phyloP scores from a whole-genome alignment of 108 stramenopile species.

The Fistulifera pelliculosa region DNA sequence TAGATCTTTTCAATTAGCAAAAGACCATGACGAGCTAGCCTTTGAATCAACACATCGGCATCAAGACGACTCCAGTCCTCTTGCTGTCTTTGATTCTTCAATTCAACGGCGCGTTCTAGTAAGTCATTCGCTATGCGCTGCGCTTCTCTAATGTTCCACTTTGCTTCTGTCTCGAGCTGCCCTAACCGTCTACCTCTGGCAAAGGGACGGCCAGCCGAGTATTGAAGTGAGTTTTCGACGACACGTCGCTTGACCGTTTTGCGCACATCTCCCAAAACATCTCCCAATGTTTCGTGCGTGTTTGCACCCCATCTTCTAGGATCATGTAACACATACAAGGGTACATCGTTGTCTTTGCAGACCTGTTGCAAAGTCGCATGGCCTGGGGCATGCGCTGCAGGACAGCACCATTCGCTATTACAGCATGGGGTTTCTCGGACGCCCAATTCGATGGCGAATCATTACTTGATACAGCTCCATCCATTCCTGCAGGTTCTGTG shows the following conservation, averaged over 20 bases:
- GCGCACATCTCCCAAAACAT: constrained; percentile 58
- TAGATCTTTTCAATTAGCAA: no score
- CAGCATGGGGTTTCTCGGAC: constrained; percentile 80
- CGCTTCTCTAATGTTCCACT: constrained; percentile 53
- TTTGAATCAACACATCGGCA: constrained; percentile 31
- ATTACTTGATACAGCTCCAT: no score
- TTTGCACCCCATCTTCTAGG: constrained; percentile 67
- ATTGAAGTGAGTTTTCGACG: constrained; percentile 34
- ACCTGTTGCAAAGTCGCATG: constrained; percentile 49
- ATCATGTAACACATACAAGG: constrained; percentile 73
- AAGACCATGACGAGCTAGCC: constrained; percentile 15
- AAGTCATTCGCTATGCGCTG: constrained; percentile 42
- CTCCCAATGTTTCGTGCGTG: constrained; percentile 34
- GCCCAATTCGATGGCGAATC: constrained; percentile 32
- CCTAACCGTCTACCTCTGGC: constrained; percentile 61
- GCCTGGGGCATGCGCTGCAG: constrained; percentile 72
- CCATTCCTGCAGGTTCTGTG: not conserved
- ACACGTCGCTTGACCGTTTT: constrained; percentile 47
- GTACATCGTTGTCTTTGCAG: constrained; percentile 67
- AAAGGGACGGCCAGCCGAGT: constrained; percentile 62
- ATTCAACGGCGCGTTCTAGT: constrained; percentile 26
- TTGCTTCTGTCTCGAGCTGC: constrained; percentile 57
- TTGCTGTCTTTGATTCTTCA: constrained; percentile 5
- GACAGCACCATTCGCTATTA: constrained; percentile 78
- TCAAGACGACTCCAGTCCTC: constrained; percentile 64